Percentiles rank a stretch among this genome's conserved stretches.
Conservation (phyloP, 2,329 filamentous ascomycete genomes). For the Pseudopyricularia cyperi region DNA sequence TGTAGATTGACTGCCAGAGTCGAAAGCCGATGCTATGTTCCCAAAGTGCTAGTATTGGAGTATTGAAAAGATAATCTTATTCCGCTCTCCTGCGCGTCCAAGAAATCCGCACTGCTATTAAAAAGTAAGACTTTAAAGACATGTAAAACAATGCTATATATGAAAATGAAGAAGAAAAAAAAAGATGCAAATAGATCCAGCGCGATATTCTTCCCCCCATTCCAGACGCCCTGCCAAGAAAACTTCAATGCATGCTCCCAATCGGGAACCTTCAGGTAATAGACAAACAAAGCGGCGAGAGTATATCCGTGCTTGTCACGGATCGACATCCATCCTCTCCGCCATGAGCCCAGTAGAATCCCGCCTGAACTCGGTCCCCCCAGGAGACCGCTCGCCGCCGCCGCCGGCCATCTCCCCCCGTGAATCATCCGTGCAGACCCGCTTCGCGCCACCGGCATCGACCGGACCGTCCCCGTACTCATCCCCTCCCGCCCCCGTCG, state of each 20-base stretch:
- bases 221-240: not conserved
- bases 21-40: too few species aligned
- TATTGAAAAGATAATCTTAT: too few species aligned
- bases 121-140: not conserved
- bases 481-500: not conserved
- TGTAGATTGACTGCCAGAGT: too few species aligned
- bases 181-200: not conserved
- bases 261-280: not conserved
- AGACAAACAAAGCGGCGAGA: not conserved
- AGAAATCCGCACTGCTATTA: too few species aligned
- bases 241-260: not conserved
- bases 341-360: constrained; percentile 1
- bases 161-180: not conserved
- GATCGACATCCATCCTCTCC: constrained; percentile 6
- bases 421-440: not conserved
- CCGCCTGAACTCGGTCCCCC: not conserved
- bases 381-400: not conserved
- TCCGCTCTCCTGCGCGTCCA: too few species aligned
- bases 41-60: too few species aligned
- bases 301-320: not conserved
- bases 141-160: not conserved
- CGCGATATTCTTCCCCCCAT: too few species aligned
- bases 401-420: not conserved
- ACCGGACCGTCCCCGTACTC: not conserved
- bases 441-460: not conserved